phyloP scores from a whole-genome alignment of 768 basidiomycete species.

The Suillus placidus region DNA sequence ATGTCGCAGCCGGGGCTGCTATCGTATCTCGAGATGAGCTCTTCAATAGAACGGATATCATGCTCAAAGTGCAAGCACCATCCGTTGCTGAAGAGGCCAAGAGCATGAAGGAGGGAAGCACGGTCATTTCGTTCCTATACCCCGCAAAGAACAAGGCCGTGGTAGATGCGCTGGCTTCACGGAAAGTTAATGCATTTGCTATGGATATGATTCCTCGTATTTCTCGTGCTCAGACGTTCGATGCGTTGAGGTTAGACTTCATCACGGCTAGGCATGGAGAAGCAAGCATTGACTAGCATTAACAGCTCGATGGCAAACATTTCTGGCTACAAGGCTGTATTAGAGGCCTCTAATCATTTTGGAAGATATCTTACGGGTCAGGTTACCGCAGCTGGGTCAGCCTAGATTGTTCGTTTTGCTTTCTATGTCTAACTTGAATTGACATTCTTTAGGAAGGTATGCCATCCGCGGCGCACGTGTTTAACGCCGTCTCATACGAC shows the following conservation, averaged over 20 bases:
- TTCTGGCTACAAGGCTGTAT: slow-evolving; percentile 88
- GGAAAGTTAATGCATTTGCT: slow-evolving; percentile 73
- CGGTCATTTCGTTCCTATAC: slow-evolving; percentile 82
- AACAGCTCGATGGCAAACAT: slow-evolving; percentile 91
- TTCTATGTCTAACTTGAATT: slow-evolving; percentile 10
- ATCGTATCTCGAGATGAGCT: slow-evolving; percentile 74
- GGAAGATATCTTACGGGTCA: slow-evolving; percentile 90
- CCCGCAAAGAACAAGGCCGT: slow-evolving; percentile 79
- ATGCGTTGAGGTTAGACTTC: slow-evolving; percentile 70
- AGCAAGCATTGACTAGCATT: slow-evolving; percentile 1
- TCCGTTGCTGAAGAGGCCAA: slow-evolving; percentile 61
- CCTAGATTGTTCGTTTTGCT: slow-evolving; percentile 16
- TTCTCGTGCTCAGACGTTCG: slow-evolving; percentile 87
- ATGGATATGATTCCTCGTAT: slow-evolving; percentile 95
- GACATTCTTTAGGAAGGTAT: slow-evolving; percentile 45
- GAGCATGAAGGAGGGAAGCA: slow-evolving; percentile 70
- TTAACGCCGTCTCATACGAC: slow-evolving; percentile 20
- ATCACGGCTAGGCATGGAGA: slow-evolving; percentile 8
- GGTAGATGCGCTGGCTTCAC: slow-evolving; percentile 68
- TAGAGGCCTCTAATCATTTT: slow-evolving; percentile 89
- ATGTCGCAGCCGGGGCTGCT: slow-evolving; percentile 75
- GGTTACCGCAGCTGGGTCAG: slow-evolving; percentile 87
- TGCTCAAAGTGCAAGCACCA: slow-evolving; percentile 87
- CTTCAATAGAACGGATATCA: slow-evolving; percentile 70
- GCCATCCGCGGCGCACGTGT: background rate